Evolutionary conservation across 345 rosid species (phyloP), one percentile per base, ranked within the genome.

Genomic region (Cardamine occulta): DNA sequence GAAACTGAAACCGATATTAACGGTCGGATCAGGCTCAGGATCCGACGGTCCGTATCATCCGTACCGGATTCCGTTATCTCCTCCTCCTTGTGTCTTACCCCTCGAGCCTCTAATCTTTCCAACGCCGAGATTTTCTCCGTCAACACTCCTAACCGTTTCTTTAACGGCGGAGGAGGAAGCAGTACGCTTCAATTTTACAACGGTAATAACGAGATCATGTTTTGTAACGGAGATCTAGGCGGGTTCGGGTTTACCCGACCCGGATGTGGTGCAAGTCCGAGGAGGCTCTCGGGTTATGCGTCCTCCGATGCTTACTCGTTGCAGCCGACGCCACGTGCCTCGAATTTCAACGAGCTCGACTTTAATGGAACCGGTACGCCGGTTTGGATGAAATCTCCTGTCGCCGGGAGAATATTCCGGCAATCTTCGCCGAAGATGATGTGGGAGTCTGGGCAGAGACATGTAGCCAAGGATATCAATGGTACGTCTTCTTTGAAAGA

Each of bases 281-380:
- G 88, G 55, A 71, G 80, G 12, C 66, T 77, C 1, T 88, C 90
- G 0, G 92, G 91, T 4, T 90, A 90, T 55, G 91, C 89, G 12
- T 90, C 96, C 2, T 90, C 93, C 1, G 96, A 90, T 61, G 93
- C 91, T 23, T 90, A 90, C 82, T 90, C 93, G 1, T 66, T 76
- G 66, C 82, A 80, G 49, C 89, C 86, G 2, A 84, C 84, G 7
- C 88, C 87, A 39, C 83, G 86, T 61, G 84, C 80, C 19, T 84
- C 90, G 1, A 86, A 85, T 47, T 80, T 84, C 10, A 86, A 81
- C 68, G 84, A 81, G 59, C 66, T 70, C 11, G 85, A 86, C 1
- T 40, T 73, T 37, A 74, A 74, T 8, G 78, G 74, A 35, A 63
- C 39, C 48, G 49, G 79, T 74, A 72, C 42, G 26, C 80, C 63